Conservation (phyloP, 2,329 filamentous ascomycete genomes). For the Rosellinia necatrix region DNA sequence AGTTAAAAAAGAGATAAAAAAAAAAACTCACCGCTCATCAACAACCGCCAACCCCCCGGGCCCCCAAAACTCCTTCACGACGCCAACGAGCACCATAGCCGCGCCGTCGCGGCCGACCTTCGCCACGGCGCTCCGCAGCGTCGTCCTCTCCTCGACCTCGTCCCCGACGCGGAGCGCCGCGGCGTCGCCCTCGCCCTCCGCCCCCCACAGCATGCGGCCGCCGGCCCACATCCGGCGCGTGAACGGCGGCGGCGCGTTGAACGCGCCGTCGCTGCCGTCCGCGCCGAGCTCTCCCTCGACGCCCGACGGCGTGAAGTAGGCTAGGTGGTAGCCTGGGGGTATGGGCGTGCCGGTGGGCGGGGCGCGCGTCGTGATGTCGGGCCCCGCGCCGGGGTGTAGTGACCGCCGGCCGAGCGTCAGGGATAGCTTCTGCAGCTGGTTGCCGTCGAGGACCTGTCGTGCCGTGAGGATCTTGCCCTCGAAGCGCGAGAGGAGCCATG, state of each 20-base stretch:
- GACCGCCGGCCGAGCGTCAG: constrained; percentile 59
- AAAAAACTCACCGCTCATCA: constrained; percentile 57
- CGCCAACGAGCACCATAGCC: constrained; percentile 68
- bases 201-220: constrained; percentile 52
- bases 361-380: constrained; percentile 36
- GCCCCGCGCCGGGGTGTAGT: constrained; percentile 47
- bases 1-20: not conserved
- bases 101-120: constrained; percentile 60
- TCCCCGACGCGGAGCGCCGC: constrained; percentile 30
- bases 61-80: constrained; percentile 64
- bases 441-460: constrained; percentile 60
- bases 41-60: constrained; percentile 55
- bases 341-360: constrained; percentile 41
- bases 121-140: constrained; percentile 55
- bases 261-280: constrained; percentile 65
- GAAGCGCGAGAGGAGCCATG: not conserved
- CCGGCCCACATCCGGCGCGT: constrained; percentile 72
- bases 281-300: constrained; percentile 58
- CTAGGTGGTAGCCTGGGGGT: constrained; percentile 65
- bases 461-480: not conserved
- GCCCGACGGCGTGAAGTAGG: constrained; percentile 65
- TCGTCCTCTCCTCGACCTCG: constrained; percentile 55
- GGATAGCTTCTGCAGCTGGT: constrained; percentile 66
- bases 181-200: constrained; percentile 50
- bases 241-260: constrained; percentile 63